Evolutionary conservation across 2,329 filamentous ascomycete species (phyloP), one percentile per base, ranked within the genome.

Genomic region (Blumeria graminis): DNA sequence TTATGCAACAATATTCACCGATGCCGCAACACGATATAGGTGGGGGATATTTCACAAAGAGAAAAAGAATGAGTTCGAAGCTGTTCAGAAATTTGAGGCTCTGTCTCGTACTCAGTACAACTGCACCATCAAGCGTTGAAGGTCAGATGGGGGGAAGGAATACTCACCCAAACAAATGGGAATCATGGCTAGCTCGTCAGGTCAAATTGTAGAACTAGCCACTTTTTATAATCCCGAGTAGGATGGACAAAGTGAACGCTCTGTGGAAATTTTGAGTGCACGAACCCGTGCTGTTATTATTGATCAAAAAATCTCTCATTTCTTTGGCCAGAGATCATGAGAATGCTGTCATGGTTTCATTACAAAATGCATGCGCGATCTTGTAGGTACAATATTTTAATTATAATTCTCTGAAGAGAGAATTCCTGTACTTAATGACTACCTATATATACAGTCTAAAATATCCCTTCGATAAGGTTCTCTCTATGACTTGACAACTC

Each of bases 1-100:
- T n/a, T n/a, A n/a, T n/a, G n/a, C n/a, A n/a, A n/a, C n/a, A n/a
- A n/a, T n/a, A n/a, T n/a, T n/a, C n/a, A n/a, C n/a, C n/a, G n/a
- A n/a, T 14, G 6, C 46, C 9, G 46, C 46, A 6, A 50, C 46
- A 16, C 16, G 9, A 6, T 50, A 50, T 50, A 8, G 46, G 16
- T 50, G 28, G 46, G 46, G 11, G 8, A 50, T 50, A 50, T 50
- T 33, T 50, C 46, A 50, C 46, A 50, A 50, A 50, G 46, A 50
- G 16, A 45, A 45, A 50, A 33, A 32, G 22, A 16, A 16, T 50
- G 16, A 11, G 33, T 50, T 13, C 28, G 46, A 50, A 32, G 46
- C 18, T 9, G 46, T 33, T 50, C 46, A 50, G 22, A 8, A 50
- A 33, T 50, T 28, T 50, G 16, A 8, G 7, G 22, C 46, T 11